These are phyloP conservation scores for Kuraishia cidri DNA, from an alignment of 805 yeast species.

Conservation along the genomic window DNA sequence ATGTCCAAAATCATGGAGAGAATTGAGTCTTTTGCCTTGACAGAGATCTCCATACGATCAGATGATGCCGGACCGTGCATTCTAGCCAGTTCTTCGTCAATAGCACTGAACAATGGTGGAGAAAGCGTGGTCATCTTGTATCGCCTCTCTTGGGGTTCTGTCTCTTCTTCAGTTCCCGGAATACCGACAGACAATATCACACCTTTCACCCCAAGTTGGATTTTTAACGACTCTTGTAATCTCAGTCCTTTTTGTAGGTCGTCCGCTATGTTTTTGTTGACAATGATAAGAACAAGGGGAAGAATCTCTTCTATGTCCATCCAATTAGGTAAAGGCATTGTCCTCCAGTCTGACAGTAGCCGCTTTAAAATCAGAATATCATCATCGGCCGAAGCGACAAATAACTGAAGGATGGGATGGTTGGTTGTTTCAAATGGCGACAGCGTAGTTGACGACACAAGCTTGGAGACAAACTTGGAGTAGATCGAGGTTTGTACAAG, in stretches of 20 bases:
- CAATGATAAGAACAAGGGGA: conserved; percentile 41
- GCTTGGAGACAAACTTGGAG: conserved; percentile 44
- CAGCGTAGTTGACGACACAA: conserved; percentile 49
- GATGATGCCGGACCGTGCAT: neutral
- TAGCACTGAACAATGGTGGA: conserved; percentile 23
- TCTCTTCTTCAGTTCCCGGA: conserved; percentile 2
- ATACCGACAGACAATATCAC: conserved; percentile 9
- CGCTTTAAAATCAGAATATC: conserved; percentile 47
- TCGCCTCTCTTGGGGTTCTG: conserved; percentile 1
- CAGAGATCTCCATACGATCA: conserved; percentile 7
- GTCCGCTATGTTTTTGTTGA: conserved; percentile 33
- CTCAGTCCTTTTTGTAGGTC: conserved; percentile 28
- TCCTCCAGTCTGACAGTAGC: conserved; percentile 43
- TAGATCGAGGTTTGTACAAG: conserved; percentile 39
- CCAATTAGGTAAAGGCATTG: conserved; percentile 44
- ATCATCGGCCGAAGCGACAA: conserved; percentile 53
- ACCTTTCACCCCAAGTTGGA: conserved; percentile 11
- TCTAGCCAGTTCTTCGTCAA: conserved; percentile 36
- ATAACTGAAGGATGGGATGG: conserved; percentile 75
- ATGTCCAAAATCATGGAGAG: conserved; percentile 33
- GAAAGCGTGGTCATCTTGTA: conserved; percentile 6
- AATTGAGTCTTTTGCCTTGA: conserved; percentile 16
- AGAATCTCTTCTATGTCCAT: conserved; percentile 57
- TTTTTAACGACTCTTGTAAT: conserved; percentile 20
- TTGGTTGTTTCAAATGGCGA: conserved; percentile 80